Conservation (phyloP, 1,284 basidiomycete species). For the Meira miltonrushii region DNA sequence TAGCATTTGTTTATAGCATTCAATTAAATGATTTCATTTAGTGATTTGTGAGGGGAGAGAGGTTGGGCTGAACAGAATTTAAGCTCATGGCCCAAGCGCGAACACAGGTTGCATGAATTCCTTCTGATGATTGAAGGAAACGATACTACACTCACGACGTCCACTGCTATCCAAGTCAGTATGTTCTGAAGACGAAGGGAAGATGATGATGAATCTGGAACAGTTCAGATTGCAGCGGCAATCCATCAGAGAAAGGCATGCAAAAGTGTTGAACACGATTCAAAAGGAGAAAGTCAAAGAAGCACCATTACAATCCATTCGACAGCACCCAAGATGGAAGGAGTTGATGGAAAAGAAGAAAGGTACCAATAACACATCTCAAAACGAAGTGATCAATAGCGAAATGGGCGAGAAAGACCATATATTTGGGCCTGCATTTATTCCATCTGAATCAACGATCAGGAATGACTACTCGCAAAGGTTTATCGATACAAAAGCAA, state of each 20-base stretch:
- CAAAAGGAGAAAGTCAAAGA: background rate
- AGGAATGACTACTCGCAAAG: slow-evolving; percentile 87
- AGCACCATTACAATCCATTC: background rate
- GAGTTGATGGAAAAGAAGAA: background rate
- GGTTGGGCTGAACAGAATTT: no score
- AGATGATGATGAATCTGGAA: no score
- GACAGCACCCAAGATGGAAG: background rate
- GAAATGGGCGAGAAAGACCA: background rate
- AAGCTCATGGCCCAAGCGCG: no score
- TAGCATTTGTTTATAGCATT: no score
- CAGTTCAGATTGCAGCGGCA: no score
- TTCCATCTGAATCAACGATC: slow-evolving; percentile 83
- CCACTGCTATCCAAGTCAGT: no score
- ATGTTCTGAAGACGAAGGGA: no score
- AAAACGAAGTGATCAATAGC: background rate
- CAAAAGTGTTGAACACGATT: background rate
- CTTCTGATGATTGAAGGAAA: no score
- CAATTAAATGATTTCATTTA: no score
- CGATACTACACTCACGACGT: no score
- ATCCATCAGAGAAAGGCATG: background rate
- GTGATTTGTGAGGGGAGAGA: no score
- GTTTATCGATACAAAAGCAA: slow-evolving; percentile 64
- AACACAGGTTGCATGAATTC: no score
- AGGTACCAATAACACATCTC: background rate
- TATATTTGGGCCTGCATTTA: slow-evolving; percentile 7